phyloP scores from a whole-genome alignment of 2,329 filamentous ascomycete genomes.

The Cercospora sp. region DNA sequence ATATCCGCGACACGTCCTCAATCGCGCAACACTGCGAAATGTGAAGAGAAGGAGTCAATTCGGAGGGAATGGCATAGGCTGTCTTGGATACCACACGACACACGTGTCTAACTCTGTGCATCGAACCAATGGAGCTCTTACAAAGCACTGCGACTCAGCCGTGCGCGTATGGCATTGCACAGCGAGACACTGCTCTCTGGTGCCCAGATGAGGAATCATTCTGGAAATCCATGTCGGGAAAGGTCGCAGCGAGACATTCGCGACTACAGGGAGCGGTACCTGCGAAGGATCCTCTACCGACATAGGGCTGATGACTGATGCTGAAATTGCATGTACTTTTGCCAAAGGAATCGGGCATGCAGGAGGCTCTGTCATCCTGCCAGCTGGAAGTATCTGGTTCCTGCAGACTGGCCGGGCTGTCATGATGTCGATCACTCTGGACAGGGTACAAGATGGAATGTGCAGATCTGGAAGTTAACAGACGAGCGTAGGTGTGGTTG shows the following conservation, averaged over 20 bases:
- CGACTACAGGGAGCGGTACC: not conserved
- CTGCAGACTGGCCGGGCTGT: not conserved
- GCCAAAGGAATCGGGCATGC: not conserved
- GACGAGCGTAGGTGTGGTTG: not conserved
- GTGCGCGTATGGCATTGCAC: too few species aligned
- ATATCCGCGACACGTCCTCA: not conserved
- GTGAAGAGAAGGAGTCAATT: not conserved
- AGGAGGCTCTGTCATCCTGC: not conserved
- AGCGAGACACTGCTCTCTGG: too few species aligned
- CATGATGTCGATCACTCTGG: not conserved
- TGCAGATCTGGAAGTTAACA: not conserved
- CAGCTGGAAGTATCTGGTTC: not conserved
- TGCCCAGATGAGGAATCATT: not conserved
- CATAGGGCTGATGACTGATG: slow-evolving; percentile 4
- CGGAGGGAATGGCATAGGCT: not conserved
- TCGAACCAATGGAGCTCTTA: too few species aligned
- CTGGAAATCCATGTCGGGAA: not conserved
- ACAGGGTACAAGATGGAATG: not conserved
- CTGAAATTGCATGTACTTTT: not conserved
- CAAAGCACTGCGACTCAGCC: not conserved
- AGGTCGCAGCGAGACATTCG: not conserved
- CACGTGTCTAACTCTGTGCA: not conserved
- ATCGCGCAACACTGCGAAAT: not conserved
- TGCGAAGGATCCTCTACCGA: not conserved
- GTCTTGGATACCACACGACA: not conserved